Conservation (phyloP, 805 yeast genomes). For the Torulaspora maleeae region DNA sequence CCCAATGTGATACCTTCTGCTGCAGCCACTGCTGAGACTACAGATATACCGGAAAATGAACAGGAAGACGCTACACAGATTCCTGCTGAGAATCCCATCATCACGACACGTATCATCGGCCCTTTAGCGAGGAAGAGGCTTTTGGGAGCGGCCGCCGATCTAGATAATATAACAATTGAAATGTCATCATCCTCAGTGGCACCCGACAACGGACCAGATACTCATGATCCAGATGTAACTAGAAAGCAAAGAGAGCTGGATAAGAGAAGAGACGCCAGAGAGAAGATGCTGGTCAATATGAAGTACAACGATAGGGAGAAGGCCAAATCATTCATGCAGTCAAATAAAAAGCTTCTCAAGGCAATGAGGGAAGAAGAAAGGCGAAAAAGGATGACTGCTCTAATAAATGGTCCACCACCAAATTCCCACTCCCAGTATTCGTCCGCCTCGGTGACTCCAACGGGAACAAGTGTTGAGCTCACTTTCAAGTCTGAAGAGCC, state of each 20-base stretch:
- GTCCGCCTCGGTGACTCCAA: constrained; percentile 1
- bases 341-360: constrained; percentile 30
- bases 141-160: constrained; percentile 12
- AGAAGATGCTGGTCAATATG: constrained; percentile 34
- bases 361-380: constrained; percentile 35
- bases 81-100: constrained; percentile 4
- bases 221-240: not conserved
- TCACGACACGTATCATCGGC: constrained; percentile 10
- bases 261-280: constrained; percentile 31
- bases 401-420: constrained; percentile 13
- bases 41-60: constrained; percentile 6
- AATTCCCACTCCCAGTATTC: constrained; percentile 3
- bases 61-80: constrained; percentile 1
- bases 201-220: constrained; percentile 5
- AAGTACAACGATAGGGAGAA: constrained; percentile 35
- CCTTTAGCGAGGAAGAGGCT: constrained; percentile 13
- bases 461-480: constrained; percentile 5
- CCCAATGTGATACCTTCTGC: constrained; percentile 10
- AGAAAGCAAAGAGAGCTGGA: constrained; percentile 31
- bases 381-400: constrained; percentile 29
- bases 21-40: constrained; percentile 11
- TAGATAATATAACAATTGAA: constrained; percentile 9
- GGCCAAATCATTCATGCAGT: constrained; percentile 34
- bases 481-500: constrained; percentile 8
- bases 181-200: constrained; percentile 7